A percentile compares a stretch with the other conserved stretches of the same genome.
These are phyloP conservation scores for Nematocida minor DNA, from an alignment of 371 early-diverging fungal species.

Conservation along the genomic window DNA sequence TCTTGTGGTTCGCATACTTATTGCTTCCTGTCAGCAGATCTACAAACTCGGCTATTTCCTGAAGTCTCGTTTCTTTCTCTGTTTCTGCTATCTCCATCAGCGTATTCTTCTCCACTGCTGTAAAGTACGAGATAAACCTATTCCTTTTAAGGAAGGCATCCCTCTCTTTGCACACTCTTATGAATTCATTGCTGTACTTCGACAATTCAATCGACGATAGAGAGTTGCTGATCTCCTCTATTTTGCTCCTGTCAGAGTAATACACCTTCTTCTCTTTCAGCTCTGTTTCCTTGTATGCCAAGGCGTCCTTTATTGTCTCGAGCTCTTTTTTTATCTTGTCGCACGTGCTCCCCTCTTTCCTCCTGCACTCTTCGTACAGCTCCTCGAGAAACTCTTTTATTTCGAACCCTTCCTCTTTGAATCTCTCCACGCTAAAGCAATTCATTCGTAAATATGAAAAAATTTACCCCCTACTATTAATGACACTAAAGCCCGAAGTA, in stretches of 20 bases:
- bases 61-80: not conserved
- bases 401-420: constrained; percentile 23
- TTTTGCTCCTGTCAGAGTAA: not conserved
- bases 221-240: constrained; percentile 14
- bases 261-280: not conserved
- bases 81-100: not conserved
- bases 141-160: not conserved
- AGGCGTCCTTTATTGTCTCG: constrained; percentile 27
- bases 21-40: not conserved
- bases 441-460: constrained; percentile 35
- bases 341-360: not conserved
- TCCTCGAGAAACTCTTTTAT: constrained; percentile 26
- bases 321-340: not conserved
- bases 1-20: not conserved
- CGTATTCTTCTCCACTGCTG: not conserved
- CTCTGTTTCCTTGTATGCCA: constrained; percentile 32
- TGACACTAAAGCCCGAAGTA: constrained; percentile 23
- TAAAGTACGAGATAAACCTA: not conserved
- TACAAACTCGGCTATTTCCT: constrained; percentile 6
- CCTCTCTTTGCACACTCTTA: not conserved
- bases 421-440: constrained; percentile 13
- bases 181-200: not conserved
- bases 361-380: constrained; percentile 4
- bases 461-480: constrained; percentile 42
- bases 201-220: constrained; percentile 16